Evolutionary conservation across 768 basidiomycete genomes (phyloP).

Genomic region (Leccinum imitatum): DNA sequence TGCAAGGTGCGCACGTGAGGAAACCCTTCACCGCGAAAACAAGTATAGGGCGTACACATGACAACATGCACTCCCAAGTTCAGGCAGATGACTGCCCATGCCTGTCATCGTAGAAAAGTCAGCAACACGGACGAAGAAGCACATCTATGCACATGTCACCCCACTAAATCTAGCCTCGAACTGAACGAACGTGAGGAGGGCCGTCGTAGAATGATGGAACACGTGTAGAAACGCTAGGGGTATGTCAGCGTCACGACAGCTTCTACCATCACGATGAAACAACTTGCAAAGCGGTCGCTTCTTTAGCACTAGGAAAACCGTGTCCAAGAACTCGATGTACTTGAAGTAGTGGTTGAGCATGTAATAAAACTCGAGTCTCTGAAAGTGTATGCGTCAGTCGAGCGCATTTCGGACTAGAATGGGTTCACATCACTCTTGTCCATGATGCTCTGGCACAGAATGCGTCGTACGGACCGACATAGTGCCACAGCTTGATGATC

Average conservation of each 20-base stretch:
- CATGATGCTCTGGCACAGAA: constrained; percentile 75
- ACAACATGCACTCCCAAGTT: constrained; percentile 91
- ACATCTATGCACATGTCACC: constrained; percentile 37
- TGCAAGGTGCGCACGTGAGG: constrained; percentile 30
- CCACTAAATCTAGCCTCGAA: constrained; percentile 86
- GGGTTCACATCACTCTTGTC: constrained; percentile 65
- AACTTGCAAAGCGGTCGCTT: constrained; percentile 90
- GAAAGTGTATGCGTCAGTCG: constrained; percentile 10
- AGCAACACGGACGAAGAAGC: neutral
- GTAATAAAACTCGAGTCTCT: constrained; percentile 93
- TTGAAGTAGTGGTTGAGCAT: constrained; percentile 98
- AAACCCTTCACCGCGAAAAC: neutral
- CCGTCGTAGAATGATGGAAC: constrained; percentile 96
- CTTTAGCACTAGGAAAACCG: constrained; percentile 93
- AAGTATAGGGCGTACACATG: constrained; percentile 71
- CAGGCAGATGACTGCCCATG: constrained; percentile 86
- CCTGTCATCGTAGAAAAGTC: constrained; percentile 43
- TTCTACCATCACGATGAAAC: neutral
- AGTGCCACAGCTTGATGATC: constrained; percentile 70
- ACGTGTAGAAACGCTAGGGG: constrained; percentile 88
- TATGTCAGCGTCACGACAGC: neutral
- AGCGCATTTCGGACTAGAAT: constrained; percentile 1
- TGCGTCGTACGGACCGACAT: constrained; percentile 68
- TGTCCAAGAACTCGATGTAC: constrained; percentile 88
- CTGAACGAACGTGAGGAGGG: constrained; percentile 88